A percentile compares a stretch with the other conserved stretches of the same genome.
Evolutionary conservation across 805 yeast species (phyloP).

Genomic region (Blastobotrys attinorum): DNA sequence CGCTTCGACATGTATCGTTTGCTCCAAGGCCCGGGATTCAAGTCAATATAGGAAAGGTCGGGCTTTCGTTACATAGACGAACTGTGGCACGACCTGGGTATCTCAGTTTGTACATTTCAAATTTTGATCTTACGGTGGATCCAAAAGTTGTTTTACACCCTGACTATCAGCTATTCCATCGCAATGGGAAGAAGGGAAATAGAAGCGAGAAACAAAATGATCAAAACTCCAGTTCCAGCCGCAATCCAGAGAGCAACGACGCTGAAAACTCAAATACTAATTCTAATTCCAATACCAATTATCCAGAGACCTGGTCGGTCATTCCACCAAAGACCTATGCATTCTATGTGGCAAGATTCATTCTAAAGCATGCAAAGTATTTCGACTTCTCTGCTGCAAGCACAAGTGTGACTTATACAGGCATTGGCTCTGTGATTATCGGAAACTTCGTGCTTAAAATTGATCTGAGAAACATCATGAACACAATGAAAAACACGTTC

Average conservation of each 20-base stretch:
- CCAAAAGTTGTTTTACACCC: slow-evolving; percentile 15
- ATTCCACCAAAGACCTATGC: slow-evolving; percentile 17
- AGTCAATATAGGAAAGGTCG: slow-evolving; percentile 29
- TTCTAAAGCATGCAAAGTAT: slow-evolving; percentile 18
- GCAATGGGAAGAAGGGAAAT: too few species aligned
- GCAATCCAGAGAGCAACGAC: slow-evolving; percentile 2
- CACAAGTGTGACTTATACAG: slow-evolving; percentile 21
- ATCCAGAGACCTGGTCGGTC: slow-evolving; percentile 18
- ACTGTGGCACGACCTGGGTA: slow-evolving; percentile 35
- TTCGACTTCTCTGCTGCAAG: slow-evolving; percentile 22
- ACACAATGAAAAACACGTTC: slow-evolving; percentile 20
- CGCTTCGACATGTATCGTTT: slow-evolving; percentile 30
- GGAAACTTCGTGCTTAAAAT: slow-evolving; percentile 23
- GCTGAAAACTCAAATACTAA: neutral
- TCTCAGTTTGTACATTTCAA: slow-evolving; percentile 27
- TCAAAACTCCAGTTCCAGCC: slow-evolving; percentile 3
- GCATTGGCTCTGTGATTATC: slow-evolving; percentile 22
- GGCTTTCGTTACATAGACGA: slow-evolving; percentile 32
- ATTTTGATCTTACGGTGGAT: slow-evolving; percentile 27
- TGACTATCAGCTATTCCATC: slow-evolving; percentile 6
- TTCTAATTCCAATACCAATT: too few species aligned
- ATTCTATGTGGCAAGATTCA: slow-evolving; percentile 16
- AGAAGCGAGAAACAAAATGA: neutral
- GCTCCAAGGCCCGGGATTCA: slow-evolving; percentile 29
- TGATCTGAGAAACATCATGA: slow-evolving; percentile 25